Conservation (phyloP, 2,329 filamentous ascomycete species). For the Penicillium fuscoglaucum region DNA sequence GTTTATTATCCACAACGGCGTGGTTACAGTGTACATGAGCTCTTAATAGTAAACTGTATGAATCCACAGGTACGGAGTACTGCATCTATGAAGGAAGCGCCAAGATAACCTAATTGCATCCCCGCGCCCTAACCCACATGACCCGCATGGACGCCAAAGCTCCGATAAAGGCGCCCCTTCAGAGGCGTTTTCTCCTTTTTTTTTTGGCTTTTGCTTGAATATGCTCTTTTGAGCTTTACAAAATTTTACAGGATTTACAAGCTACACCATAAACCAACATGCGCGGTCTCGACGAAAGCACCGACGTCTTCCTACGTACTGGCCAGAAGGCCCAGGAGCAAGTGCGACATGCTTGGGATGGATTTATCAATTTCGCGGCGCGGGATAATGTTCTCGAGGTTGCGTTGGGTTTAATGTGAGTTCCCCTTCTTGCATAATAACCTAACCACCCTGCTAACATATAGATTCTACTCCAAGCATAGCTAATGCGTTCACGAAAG, state of each 20-base stretch:
- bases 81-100: background rate
- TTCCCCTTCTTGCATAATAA: background rate
- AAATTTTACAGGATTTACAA: too few species aligned
- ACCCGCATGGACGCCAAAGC: background rate
- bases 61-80: background rate
- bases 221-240: background rate
- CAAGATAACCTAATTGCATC: background rate
- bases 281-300: conserved; percentile 33
- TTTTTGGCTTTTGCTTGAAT: background rate
- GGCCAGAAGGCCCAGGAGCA: conserved; percentile 44
- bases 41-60: background rate
- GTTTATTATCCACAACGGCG: background rate
- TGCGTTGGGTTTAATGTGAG: conserved; percentile 70
- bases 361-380: conserved; percentile 71
- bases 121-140: conserved; percentile 1
- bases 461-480: conserved; percentile 44
- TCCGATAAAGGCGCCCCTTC: background rate
- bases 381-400: conserved; percentile 75
- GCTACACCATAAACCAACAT: conserved; percentile 15
- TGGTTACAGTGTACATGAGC: background rate
- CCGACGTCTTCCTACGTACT: conserved; percentile 37
- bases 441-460: background rate
- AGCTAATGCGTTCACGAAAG: conserved; percentile 68
- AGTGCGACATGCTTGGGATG: conserved; percentile 57
- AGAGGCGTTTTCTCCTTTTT: background rate